phyloP scores from a whole-genome alignment of 306 rosid genomes.

The Sechiopsis laciniata region DNA sequence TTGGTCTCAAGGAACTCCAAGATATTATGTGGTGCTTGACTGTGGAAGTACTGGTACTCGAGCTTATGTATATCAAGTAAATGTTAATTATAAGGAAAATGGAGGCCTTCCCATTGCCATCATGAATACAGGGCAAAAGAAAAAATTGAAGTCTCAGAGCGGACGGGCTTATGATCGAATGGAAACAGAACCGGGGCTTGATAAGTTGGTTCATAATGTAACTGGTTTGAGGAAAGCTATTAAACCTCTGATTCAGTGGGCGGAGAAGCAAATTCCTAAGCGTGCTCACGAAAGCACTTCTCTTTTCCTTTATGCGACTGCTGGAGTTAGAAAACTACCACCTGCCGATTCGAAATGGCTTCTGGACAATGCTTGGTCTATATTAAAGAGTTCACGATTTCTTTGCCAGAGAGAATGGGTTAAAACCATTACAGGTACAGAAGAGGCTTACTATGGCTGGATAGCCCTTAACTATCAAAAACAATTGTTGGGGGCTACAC shows the following conservation, averaged over 20 bases:
- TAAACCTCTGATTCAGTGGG: constrained; percentile 77
- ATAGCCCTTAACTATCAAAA: constrained; percentile 77
- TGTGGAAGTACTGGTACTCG: constrained; percentile 92
- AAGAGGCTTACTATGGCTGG: constrained; percentile 96
- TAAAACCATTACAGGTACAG: constrained; percentile 66
- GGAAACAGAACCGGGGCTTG: constrained; percentile 93
- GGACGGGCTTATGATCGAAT: constrained; percentile 86
- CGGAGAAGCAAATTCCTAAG: constrained; percentile 73
- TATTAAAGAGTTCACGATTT: constrained; percentile 65
- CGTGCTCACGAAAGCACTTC: constrained; percentile 59
- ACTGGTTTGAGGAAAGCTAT: constrained; percentile 60
- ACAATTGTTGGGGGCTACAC: constrained; percentile 51
- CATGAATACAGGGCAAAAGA: constrained; percentile 32
- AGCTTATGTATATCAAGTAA: constrained; percentile 60
- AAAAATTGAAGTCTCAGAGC: constrained; percentile 28
- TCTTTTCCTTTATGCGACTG: constrained; percentile 76
- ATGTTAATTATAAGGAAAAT: constrained; percentile 34
- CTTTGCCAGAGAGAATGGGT: constrained; percentile 64
- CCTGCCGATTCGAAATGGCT: constrained; percentile 61
- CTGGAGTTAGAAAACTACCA: constrained; percentile 84
- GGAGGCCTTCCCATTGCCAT: constrained; percentile 56
- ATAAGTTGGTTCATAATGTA: constrained; percentile 60
- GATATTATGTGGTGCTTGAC: constrained; percentile 75
- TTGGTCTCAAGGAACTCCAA: constrained; percentile 57
- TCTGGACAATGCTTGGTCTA: constrained; percentile 76